Evolutionary conservation across 768 basidiomycete genomes (phyloP).

Genomic region (Serendipita indica): DNA sequence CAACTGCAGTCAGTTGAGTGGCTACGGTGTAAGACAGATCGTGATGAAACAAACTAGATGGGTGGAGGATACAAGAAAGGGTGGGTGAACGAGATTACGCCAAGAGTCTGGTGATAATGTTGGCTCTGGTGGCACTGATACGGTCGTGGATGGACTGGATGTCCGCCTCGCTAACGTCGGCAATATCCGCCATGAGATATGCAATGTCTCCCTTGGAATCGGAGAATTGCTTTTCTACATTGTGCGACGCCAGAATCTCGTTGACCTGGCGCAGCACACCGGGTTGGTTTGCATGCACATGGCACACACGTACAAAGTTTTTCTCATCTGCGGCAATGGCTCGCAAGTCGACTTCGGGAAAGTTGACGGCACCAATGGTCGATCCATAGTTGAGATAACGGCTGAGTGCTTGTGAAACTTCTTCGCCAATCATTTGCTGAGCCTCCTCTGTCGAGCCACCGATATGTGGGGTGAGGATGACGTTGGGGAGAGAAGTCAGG

Average conservation of each 20-base stretch:
- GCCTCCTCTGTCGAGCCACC: conserved; percentile 99
- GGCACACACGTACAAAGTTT: conserved; percentile 74
- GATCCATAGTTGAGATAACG: conserved; percentile 90
- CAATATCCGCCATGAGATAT: conserved; percentile 95
- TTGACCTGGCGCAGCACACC: conserved; percentile 93
- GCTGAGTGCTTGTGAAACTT: conserved; percentile 70
- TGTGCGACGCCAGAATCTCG: conserved; percentile 84
- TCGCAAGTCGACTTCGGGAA: conserved; percentile 95
- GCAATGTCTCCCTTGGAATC: conserved; percentile 88
- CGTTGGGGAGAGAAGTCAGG: conserved; percentile 65
- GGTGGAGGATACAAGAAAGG: neutral
- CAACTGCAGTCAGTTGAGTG: conserved; percentile 10
- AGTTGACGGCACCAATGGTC: conserved; percentile 88
- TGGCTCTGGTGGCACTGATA: conserved; percentile 66
- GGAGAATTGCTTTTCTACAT: conserved; percentile 99
- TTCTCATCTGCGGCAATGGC: conserved; percentile 76
- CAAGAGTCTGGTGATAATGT: conserved; percentile 81
- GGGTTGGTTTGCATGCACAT: conserved; percentile 90
- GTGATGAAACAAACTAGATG: neutral
- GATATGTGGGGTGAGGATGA: conserved; percentile 96
- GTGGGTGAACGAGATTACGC: conserved; percentile 24
- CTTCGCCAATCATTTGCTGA: conserved; percentile 91
- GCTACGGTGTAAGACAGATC: neutral
- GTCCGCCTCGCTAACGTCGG: conserved; percentile 70
- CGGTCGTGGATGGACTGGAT: conserved; percentile 61